Base-by-base conservation (phyloP, 345 rosid genomes). In the Lumnitzera racemosa region DNA sequence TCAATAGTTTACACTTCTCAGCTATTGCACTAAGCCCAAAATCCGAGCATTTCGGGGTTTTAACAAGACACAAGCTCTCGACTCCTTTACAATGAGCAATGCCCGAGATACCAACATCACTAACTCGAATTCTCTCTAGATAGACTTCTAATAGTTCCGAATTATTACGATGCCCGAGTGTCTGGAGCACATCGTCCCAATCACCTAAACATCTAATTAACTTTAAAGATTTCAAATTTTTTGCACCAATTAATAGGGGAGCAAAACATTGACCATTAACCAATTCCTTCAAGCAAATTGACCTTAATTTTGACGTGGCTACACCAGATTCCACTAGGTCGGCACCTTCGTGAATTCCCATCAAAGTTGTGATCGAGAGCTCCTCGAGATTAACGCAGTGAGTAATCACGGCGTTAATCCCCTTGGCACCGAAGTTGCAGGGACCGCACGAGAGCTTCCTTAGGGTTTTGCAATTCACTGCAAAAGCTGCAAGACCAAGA, bases 391-490 rank as follows among this genome's bases (percentile, higher is more conserved):
- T 63, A 15, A 68, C 15, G 76, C 95, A 67, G 72, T 80, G 56
- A 46, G 77, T 71, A 0, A 89, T 83, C 67, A 89, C 66, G 41
- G 85, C 82, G 68, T 92, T 83, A 41, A 92, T 65, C 0, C 85
- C 96, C 62, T 69, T 78, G 0, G 85, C 91, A 61, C 98, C 98
- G 29, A 92, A 89, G 55, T 72, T 69, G 53, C 98, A 92, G 17
- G 96, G 89, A 15, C 88, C 87, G 56, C 81, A 88, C 0, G 96
- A 89, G 2, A 92, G 74, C 69, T 89, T 92, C 74, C 74, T 87
- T 36, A 89, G 58, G 47, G 52, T 76, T 58, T 49, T 65, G 52
- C 87, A 85, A 65, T 89, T 82, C 20, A 57, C 7, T 49, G 96
- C 89, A 29, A 89, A 84, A 12, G 69, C 47, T 1, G 63, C 78